Evolutionary conservation across 371 early-diverging fungal species (phyloP), one percentile per base, ranked within the genome.

Genomic region (Mucor sp.): DNA sequence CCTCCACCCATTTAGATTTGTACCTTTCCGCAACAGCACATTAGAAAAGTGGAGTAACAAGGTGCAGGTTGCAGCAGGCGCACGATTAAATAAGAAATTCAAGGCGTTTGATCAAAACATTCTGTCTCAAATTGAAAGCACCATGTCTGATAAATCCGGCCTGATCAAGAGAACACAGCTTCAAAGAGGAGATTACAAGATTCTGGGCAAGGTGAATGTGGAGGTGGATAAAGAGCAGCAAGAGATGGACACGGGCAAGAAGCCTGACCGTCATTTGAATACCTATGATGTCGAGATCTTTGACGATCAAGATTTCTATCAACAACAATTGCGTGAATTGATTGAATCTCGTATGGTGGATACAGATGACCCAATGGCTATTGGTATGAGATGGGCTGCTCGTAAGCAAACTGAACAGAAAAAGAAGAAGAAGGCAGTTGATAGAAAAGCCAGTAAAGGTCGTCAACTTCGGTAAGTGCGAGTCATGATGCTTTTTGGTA

Each of bases 241-340:
- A 47, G 59, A 70, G 17, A 60, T 68, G 27, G 69, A 75, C 60
- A 66, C 32, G 23, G 64, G 66, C 23, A 69, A 70, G 55, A 74
- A 73, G 37, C 76, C 84, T 41, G 91, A 91, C 63, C 82, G 86
- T 37, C 89, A 93, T 67, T 76, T 93, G 62, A 80, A 87, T 44
- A 87, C 91, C 62, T 89, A 91, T 57, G 94, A 95, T 66, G 75
- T 75, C 17, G 95, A 96, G 67, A 89, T 98, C 28, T 98, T 96
- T 83, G 98, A 98, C 71, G 98, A 98, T 69, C 86, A 89, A 17
- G 98, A 98, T 76, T 98, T 94, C 74, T 97, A 98, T 77, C 94
- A 94, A 68, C 93, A 93, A 67, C 86, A 94, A 44, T 72, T 98
- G 67, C 90, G 94, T 60, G 98, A 98, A 79, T 81, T 97, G 62